Percentiles rank a stretch among this genome's conserved stretches.
Evolutionary conservation across 1,284 basidiomycete genomes (phyloP).

Genomic region (Cerioporus squamosus): DNA sequence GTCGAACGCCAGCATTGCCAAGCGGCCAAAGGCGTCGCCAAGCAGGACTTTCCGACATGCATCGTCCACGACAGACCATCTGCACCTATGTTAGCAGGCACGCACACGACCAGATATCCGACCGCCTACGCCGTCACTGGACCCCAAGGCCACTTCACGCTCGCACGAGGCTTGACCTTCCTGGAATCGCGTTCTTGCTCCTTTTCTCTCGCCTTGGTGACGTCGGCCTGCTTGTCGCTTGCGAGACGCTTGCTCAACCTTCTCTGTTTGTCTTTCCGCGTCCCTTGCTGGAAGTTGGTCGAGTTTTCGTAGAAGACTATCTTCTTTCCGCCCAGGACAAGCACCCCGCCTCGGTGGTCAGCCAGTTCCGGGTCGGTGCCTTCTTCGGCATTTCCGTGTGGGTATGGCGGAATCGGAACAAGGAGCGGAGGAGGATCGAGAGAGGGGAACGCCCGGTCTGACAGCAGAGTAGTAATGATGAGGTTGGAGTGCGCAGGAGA

Average conservation of each 20-base stretch:
- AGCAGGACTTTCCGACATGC: slow-evolving; percentile 60
- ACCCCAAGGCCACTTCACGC: slow-evolving; percentile 75
- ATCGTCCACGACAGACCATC: slow-evolving; percentile 53
- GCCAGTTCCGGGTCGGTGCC: slow-evolving; percentile 33
- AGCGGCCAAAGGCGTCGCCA: slow-evolving; percentile 79
- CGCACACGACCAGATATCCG: background rate
- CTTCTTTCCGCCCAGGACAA: slow-evolving; percentile 68
- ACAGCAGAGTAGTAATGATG: slow-evolving; percentile 44
- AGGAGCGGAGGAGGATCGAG: slow-evolving; percentile 48
- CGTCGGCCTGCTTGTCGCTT: slow-evolving; percentile 44
- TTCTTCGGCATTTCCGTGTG: slow-evolving; percentile 30
- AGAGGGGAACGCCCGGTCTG: slow-evolving; percentile 31
- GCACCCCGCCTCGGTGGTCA: slow-evolving; percentile 61
- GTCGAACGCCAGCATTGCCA: slow-evolving; percentile 67
- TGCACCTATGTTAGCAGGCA: slow-evolving; percentile 28
- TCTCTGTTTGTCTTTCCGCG: slow-evolving; percentile 56
- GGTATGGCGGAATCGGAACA: slow-evolving; percentile 48
- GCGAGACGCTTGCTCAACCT: slow-evolving; percentile 54
- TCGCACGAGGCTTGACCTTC: slow-evolving; percentile 54
- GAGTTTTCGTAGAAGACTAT: slow-evolving; percentile 64
- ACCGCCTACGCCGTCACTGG: slow-evolving; percentile 68
- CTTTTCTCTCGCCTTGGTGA: slow-evolving; percentile 53
- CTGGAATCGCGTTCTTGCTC: slow-evolving; percentile 56
- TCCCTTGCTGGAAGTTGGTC: slow-evolving; percentile 48
- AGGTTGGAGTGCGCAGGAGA: slow-evolving; percentile 53